Evolutionary conservation across 345 rosid species (phyloP).

Genomic region (Populus ilicifolia): DNA sequence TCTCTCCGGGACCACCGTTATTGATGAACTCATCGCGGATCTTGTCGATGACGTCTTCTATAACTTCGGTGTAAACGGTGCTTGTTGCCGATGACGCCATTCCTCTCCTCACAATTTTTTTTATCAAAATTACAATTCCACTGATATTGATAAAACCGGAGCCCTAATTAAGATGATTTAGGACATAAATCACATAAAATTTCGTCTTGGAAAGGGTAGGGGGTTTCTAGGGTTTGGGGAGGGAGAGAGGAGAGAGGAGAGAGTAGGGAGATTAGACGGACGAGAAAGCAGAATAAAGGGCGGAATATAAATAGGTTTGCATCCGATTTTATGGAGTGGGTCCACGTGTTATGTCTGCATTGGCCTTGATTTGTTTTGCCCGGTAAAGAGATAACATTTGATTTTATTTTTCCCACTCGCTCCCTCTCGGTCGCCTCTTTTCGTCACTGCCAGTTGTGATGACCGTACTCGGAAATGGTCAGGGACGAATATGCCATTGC

Average conservation of each 20-base stretch:
- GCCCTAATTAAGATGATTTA: not conserved
- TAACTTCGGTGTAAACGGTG: constrained; percentile 77
- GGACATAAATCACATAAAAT: not conserved
- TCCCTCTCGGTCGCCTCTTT: not conserved
- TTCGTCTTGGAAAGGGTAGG: not conserved
- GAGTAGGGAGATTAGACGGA: constrained; percentile 29
- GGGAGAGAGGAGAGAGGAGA: constrained; percentile 28
- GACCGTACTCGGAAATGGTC: too few relatives aligned
- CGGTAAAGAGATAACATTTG: not conserved
- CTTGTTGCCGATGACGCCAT: constrained; percentile 64
- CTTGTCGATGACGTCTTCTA: constrained; percentile 87
- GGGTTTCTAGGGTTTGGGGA: constrained; percentile 24
- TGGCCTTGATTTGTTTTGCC: not conserved
- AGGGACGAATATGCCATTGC: rapidly evolving
- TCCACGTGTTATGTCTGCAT: constrained; percentile 66
- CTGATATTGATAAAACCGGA: not conserved
- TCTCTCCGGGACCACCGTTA: constrained; percentile 83
- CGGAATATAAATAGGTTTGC: constrained; percentile 99
- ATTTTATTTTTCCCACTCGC: not conserved
- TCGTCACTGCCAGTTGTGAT: not conserved
- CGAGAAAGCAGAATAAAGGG: constrained; percentile 54
- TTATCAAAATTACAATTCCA: not conserved
- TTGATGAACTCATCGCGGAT: constrained; percentile 82
- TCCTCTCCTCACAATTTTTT: not conserved
- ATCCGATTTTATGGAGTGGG: constrained; percentile 55